Evolutionary conservation across 2,329 filamentous ascomycete genomes (phyloP).

Genomic region (Stagonosporopsis vannaccii): DNA sequence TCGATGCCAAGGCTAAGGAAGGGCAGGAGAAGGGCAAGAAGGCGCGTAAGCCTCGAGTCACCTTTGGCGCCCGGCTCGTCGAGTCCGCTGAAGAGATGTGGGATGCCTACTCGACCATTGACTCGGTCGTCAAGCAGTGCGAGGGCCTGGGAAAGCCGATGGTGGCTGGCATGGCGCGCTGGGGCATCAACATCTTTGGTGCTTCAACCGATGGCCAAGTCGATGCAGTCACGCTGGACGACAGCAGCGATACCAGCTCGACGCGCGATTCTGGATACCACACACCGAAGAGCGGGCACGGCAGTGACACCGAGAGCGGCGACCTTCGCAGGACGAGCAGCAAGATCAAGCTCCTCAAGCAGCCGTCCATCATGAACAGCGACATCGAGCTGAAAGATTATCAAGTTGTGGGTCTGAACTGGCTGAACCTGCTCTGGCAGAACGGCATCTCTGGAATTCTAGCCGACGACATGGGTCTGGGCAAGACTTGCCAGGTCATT

Average conservation of each 20-base stretch:
- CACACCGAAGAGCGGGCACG: slow-evolving; percentile 59
- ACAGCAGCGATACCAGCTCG: slow-evolving; percentile 48
- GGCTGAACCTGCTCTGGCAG: slow-evolving; percentile 84
- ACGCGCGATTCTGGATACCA: slow-evolving; percentile 72
- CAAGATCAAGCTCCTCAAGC: slow-evolving; percentile 61
- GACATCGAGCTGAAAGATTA: slow-evolving; percentile 87
- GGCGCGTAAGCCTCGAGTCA: slow-evolving; percentile 51
- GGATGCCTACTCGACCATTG: slow-evolving; percentile 80
- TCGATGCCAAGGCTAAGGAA: slow-evolving; percentile 33
- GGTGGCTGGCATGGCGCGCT: slow-evolving; percentile 68
- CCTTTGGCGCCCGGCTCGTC: slow-evolving; percentile 71
- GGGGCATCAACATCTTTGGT: slow-evolving; percentile 72
- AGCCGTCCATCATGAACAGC: slow-evolving; percentile 80
- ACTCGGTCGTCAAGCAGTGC: slow-evolving; percentile 79
- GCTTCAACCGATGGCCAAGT: slow-evolving; percentile 67
- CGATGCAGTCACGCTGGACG: slow-evolving; percentile 63
- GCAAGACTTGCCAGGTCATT: slow-evolving; percentile 97
- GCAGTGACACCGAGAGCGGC: slow-evolving; percentile 57
- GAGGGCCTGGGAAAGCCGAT: slow-evolving; percentile 74
- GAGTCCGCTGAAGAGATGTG: slow-evolving; percentile 76
- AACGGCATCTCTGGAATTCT: slow-evolving; percentile 86
- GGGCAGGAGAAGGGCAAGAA: slow-evolving; percentile 43
- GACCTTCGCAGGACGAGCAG: slow-evolving; percentile 45
- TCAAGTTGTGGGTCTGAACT: slow-evolving; percentile 93
- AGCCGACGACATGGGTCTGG: slow-evolving; percentile 94